Evolutionary conservation across 495 filamentous ascomycete species (phyloP).

Genomic region (Penicillium goetzii): DNA sequence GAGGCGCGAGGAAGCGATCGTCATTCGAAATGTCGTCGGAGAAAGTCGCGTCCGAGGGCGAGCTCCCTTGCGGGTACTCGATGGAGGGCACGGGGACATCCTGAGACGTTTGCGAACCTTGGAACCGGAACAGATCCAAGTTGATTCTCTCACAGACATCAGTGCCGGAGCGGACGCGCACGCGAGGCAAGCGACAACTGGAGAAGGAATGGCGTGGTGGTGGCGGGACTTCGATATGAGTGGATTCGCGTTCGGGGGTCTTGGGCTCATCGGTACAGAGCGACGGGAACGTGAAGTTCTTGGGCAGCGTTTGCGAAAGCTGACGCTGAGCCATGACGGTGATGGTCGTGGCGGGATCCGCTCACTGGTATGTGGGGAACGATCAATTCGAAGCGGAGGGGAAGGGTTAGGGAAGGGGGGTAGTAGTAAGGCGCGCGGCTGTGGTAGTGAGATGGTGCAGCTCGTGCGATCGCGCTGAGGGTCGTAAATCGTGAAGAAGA

Average conservation of each 20-base stretch:
- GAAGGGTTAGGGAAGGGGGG: constrained; percentile 10
- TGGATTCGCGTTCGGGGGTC: constrained; percentile 59
- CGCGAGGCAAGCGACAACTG: constrained; percentile 51
- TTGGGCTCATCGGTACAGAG: constrained; percentile 54
- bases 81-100: constrained; percentile 64
- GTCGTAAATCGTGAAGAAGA: constrained; percentile 40
- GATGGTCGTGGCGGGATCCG: constrained; percentile 14
- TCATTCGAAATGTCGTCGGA: constrained; percentile 33
- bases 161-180: constrained; percentile 51
- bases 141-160: constrained; percentile 46
- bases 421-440: constrained; percentile 9
- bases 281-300: constrained; percentile 67
- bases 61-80: constrained; percentile 49
- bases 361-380: constrained; percentile 20
- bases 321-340: constrained; percentile 52
- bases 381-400: constrained; percentile 20
- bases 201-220: constrained; percentile 55
- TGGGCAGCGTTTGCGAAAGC: constrained; percentile 66
- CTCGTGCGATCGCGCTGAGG: constrained; percentile 5
- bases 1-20: constrained; percentile 54
- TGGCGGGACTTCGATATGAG: constrained; percentile 47
- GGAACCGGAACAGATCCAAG: constrained; percentile 36
- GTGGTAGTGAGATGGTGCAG: constrained; percentile 3
- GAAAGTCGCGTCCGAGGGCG: constrained; percentile 27
- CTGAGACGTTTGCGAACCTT: constrained; percentile 23